These are phyloP conservation scores for Podospora australis DNA, from an alignment of 495 filamentous ascomycete genomes.

Conservation along the genomic window DNA sequence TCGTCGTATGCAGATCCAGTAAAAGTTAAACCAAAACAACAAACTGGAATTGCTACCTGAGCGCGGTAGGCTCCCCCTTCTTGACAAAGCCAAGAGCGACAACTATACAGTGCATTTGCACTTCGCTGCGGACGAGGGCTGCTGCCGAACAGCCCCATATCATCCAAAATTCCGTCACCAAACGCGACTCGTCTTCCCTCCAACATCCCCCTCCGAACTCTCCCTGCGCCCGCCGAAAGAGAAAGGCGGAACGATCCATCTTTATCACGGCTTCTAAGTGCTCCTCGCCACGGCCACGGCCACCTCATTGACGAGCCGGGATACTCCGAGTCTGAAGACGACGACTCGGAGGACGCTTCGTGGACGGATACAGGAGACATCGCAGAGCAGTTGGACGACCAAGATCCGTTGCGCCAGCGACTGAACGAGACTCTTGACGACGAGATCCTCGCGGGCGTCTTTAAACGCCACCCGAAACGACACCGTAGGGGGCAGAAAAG, in stretches of 20 bases:
- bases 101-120: conserved; percentile 12
- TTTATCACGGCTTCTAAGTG: conserved; percentile 35
- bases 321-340: conserved; percentile 26
- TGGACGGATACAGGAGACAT: conserved; percentile 95
- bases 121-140: conserved; percentile 46
- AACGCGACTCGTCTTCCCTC: conserved; percentile 46
- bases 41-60: no score
- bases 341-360: conserved; percentile 49
- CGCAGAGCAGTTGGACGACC: conserved; percentile 77
- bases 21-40: conserved; percentile 1
- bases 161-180: conserved; percentile 52
- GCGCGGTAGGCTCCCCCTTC: no score
- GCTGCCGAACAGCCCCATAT: conserved; percentile 53
- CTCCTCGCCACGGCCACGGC: conserved; percentile 27
- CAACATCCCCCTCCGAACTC: conserved; percentile 56
- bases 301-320: conserved; percentile 25
- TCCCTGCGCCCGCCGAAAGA: conserved; percentile 36
- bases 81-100: conserved; percentile 2
- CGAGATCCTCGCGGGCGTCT: conserved; percentile 42
- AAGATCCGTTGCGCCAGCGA: conserved; percentile 66
- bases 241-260: conserved; percentile 24
- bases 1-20: conserved; percentile 14
- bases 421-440: conserved; percentile 58
- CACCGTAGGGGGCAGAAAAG: conserved; percentile 28
- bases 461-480: conserved; percentile 34